Evolutionary conservation across 2,329 filamentous ascomycete species (phyloP).

Genomic region (Neophaeococcomyces aloes): DNA sequence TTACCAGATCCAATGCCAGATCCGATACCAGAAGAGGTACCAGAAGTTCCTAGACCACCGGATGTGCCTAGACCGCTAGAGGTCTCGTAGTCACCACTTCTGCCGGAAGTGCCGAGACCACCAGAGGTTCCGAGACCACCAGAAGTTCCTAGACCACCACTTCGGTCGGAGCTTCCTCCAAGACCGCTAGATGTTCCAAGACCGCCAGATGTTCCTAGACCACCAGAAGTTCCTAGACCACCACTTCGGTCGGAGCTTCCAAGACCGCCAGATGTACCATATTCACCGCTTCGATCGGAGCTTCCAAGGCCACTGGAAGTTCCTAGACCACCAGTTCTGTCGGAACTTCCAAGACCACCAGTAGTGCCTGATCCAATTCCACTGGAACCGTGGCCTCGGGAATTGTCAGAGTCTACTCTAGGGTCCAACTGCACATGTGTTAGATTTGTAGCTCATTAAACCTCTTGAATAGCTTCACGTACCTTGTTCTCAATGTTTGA

Average conservation of each 20-base stretch:
- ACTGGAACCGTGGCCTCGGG: background rate
- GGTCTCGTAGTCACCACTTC: too few species aligned
- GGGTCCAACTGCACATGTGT: too few species aligned
- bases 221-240: background rate
- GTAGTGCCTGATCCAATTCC: conserved; percentile 2
- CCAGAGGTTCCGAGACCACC: too few species aligned
- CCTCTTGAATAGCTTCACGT: too few species aligned
- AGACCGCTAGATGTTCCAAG: background rate
- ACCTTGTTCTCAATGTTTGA: background rate
- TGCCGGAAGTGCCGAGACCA: too few species aligned
- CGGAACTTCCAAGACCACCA: conserved; percentile 12
- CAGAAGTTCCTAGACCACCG: background rate
- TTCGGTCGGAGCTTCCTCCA: too few species aligned
- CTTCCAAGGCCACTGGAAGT: conserved; percentile 8
- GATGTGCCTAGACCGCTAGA: background rate
- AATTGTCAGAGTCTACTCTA: background rate
- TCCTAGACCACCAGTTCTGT: conserved; percentile 9
- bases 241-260: conserved; percentile 1
- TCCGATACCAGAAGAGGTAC: background rate
- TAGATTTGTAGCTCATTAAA: too few species aligned
- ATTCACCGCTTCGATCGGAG: too few species aligned
- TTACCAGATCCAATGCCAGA: too few species aligned
- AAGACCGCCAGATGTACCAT: conserved; percentile 14
- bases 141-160: too few species aligned
- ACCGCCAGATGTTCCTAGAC: background rate